Conservation (phyloP, 2,329 filamentous ascomycete species). For the Botrytis aclada region DNA sequence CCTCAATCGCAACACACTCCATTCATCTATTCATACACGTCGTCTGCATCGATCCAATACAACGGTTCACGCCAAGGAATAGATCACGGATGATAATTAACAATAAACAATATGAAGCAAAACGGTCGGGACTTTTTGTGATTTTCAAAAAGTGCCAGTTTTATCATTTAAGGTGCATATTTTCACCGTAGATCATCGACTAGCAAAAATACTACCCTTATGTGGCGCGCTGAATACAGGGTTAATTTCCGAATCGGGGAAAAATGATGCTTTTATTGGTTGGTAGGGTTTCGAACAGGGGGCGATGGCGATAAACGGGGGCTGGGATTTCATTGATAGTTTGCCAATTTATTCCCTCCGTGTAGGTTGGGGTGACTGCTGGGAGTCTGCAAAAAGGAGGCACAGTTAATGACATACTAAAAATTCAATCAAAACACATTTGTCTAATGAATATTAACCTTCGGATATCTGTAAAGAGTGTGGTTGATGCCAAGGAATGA, state of each 20-base stretch:
- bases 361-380: no score
- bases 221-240: constrained; percentile 17
- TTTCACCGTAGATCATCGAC: constrained; percentile 7
- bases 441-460: not conserved
- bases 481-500: not conserved
- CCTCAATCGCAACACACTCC: not conserved
- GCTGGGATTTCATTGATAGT: not conserved
- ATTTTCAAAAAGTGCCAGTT: not conserved
- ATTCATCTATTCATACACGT: not conserved
- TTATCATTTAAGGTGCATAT: constrained; percentile 2
- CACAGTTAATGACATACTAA: not conserved
- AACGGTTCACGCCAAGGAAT: not conserved
- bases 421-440: not conserved
- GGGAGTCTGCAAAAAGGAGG: not conserved
- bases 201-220: not conserved
- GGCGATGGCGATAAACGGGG: not conserved
- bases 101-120: not conserved
- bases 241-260: constrained; percentile 16
- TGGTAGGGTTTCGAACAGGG: constrained; percentile 3
- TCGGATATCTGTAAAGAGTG: not conserved
- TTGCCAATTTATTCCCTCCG: no score
- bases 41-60: not conserved
- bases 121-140: not conserved
- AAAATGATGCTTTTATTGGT: constrained; percentile 10
- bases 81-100: not conserved